Base-by-base conservation (phyloP, 2,329 filamentous ascomycete genomes). In the Fusarium virguliforme region DNA sequence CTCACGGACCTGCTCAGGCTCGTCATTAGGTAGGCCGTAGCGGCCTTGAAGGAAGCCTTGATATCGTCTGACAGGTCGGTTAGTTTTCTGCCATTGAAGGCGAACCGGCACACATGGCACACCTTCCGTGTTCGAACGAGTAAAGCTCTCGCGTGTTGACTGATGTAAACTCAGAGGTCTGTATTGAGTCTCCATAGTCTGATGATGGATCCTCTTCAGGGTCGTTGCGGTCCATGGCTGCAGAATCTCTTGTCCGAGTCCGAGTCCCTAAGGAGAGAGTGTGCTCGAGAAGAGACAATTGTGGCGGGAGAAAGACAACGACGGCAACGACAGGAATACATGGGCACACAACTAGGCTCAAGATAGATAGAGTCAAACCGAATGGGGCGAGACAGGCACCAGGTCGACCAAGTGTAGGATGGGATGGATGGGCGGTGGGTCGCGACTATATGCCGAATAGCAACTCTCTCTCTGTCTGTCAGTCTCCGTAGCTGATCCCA, bases 11-110 rank as follows among this genome's bases (percentile, higher is more conserved):
- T 84, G 83, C 70, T 88, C 86, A 8, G 79, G 78, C 30, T 87
- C 85, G 64, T 87, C 85, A 69, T 87, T 87, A n/a, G 85, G 85
- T 18, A 87, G 74, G 32, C 85, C 84, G 69, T 87, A 87, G 51
- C 83, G 79, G 8, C 82, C 83, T 35, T 82, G 81, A 4, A 83
- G 76, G 65, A 85, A 85, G 32, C 80, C 81, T 72, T 87, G 85
- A 69, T 87, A 87, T 40, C 85, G 82, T 64, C 86, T 85, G 34
- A 12, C 8, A 65, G 15, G 59, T 76, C 46, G 71, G 68, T 26
- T 34, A 12, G 26, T 30, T 6, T 50, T 30, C 32, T 24, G 32
- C 43, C 40, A 41, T 28, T 32, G 35, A 13, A 35, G 18, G 22
- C 18, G 43, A 28, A 12, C 10, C 8, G 18, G 18, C 8, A n/a